Percentiles rank a stretch among this genome's conserved stretches.
phyloP scores from a whole-genome alignment of 495 filamentous ascomycete genomes.

The Neurospora hispaniola region DNA sequence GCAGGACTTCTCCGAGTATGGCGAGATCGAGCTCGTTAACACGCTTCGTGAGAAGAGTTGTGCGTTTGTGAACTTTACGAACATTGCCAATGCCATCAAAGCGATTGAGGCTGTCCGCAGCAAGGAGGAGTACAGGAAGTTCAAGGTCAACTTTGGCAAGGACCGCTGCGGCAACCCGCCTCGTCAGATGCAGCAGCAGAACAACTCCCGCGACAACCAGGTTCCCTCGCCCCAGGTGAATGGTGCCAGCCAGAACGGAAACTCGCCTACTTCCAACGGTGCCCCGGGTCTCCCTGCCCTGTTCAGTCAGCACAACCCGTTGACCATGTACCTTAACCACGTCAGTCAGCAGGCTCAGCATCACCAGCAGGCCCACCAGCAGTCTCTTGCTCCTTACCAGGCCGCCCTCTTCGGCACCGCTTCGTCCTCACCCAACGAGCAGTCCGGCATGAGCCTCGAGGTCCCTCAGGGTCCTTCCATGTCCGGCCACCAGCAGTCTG shows the following conservation, averaged over 20 bases:
- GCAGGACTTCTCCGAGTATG: constrained; percentile 95
- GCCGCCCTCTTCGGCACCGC: constrained; percentile 50
- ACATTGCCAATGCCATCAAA: constrained; percentile 99
- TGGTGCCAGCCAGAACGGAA: constrained; percentile 44
- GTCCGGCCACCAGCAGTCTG: constrained; percentile 48
- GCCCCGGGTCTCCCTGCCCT: constrained; percentile 43
- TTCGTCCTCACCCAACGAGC: constrained; percentile 43
- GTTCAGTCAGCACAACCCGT: constrained; percentile 78
- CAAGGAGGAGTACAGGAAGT: constrained; percentile 91
- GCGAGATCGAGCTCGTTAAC: constrained; percentile 97
- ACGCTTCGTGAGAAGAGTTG: constrained; percentile 96
- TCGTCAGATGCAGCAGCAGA: constrained; percentile 59
- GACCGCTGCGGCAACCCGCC: constrained; percentile 96
- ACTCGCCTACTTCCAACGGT: constrained; percentile 34
- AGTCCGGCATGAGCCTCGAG: constrained; percentile 34
- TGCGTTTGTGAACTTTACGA: constrained; percentile 98
- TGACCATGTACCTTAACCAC: constrained; percentile 90
- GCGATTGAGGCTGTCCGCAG: constrained; percentile 92
- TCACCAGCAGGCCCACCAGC: constrained; percentile 60
- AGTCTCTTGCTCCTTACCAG: constrained; percentile 48
- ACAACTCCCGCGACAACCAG: constrained; percentile 36
- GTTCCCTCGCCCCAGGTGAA: constrained; percentile 61
- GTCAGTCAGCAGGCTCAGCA: constrained; percentile 71
- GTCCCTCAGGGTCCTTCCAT: constrained; percentile 40
- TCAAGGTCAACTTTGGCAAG: constrained; percentile 99